Evolutionary conservation across 331 rosid genomes (phyloP), one percentile per base, ranked within the genome.

Genomic region (Malus hybrid): DNA sequence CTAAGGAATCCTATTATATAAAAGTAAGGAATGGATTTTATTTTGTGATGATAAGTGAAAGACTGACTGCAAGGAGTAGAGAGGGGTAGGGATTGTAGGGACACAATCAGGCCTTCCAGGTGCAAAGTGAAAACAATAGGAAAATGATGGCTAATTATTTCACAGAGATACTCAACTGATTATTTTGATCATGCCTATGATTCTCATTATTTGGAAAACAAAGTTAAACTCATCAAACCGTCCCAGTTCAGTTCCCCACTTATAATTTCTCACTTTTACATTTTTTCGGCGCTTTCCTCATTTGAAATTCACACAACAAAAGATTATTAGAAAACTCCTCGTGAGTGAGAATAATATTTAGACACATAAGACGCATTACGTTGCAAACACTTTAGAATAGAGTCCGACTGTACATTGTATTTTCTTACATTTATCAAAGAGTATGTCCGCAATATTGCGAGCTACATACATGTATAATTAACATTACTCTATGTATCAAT

Each of bases 61-160:
- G 75, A 46, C 31, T 10, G 73, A 29, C 44, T 6, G 87, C 72
- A 85, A 85, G 57, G 81, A 69, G 29, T 4, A 57, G 29, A 59
- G 19, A 60, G 42, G 78, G 90, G 55, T 56, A 74, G 73, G 56
- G 71, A 14, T 61, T 36, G 91, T 85, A 82, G 91, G 96, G 93
- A 83, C 91, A 79, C 80, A 79, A 29, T 44, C 62, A 74, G 70
- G 61, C 22, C 46, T 63, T 76, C 66, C 80, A 81, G 85, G 80
- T 68, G 73, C 87, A 87, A 88, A 88, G 87, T 79, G 84, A 82
- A 85, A 82, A 80, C 74, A 76, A 83, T 73, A 85, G 83, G 83
- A 90, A 83, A 86, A 91, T 88, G 90, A 94, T 92, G 92, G 60
- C 87, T 90, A 87, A 94, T 94, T 82, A 94, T 94, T 82, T 87